Base-by-base conservation (phyloP, 345 rosid species). In the Geranium rotundifolium region DNA sequence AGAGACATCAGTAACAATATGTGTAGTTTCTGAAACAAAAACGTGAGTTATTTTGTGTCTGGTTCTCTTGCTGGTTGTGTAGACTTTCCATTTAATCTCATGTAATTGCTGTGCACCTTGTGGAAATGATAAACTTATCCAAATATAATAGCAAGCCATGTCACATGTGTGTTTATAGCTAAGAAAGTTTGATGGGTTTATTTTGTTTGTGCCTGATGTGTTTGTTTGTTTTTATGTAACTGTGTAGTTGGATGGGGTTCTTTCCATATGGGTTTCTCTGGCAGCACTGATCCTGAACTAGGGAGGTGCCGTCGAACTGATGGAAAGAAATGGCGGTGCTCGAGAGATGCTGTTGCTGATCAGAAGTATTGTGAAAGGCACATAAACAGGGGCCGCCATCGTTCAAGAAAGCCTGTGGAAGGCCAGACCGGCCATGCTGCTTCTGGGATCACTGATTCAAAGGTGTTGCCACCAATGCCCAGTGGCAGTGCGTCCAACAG, bases 331-430 rank as follows among this genome's bases (percentile, higher is more conserved):
- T 87, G 97, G 92, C 65, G 89, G 66, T 87, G 92, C 72, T 49
- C 78, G 46, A 81, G 67, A 57, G 34, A 49, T 18, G 89, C 82
- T 55, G 65, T 90, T 69, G 65, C 77, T 4, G 66, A 63, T 58
- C 77, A 80, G 63, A 85, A 90, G 72, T 85, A 90, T 62, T 85
- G 92, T 64, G 81, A 82, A 70, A 79, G 79, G 69, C 92, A 84
- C 71, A 76, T 82, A 72, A 82, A 90, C 61, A 77, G 90, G 71
- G 95, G 97, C 64, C 77, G 90, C 55, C 81, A 72, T 62, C 81
- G 84, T 82, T 87, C 95, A 85, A 90, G 89, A 85, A 90, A 87
- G 92, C 90, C 68, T 76, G 89, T 84, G 89, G 89, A 90, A 81
- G 59, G 93, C 64, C 96, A 80, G 72, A 71, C 86, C 41, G 90